phyloP scores from a whole-genome alignment of 495 filamentous ascomycete genomes.

The Tuber magnatum region DNA sequence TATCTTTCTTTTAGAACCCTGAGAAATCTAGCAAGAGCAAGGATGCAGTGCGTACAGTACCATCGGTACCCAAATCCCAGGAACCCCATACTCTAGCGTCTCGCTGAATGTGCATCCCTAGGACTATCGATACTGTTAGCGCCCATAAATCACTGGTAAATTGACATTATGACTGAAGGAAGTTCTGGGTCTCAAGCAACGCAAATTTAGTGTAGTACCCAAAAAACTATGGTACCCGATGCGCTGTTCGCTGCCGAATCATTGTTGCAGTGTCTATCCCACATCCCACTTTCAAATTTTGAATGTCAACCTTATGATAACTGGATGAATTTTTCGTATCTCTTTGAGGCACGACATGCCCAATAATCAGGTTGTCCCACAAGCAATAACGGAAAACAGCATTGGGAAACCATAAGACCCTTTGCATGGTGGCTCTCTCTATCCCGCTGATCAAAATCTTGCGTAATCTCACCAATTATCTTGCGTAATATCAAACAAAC shows the following conservation, averaged over 20 bases:
- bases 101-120: not conserved
- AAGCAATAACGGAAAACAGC: not conserved
- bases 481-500: not conserved
- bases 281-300: not conserved
- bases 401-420: not conserved
- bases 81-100: not conserved
- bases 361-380: not conserved
- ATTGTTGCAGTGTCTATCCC: not conserved
- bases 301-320: not conserved
- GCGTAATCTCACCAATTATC: not conserved
- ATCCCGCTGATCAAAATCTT: not conserved
- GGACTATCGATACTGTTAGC: not conserved
- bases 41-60: not conserved
- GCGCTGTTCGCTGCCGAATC: not conserved
- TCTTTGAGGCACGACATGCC: not conserved
- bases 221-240: not conserved
- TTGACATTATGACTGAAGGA: not conserved
- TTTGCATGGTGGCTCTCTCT: not conserved
- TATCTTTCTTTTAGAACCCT: not conserved
- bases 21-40: not conserved
- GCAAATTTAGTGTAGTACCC: too few relatives aligned
- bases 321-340: not conserved
- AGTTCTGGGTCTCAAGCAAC: not conserved
- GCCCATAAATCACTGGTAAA: not conserved
- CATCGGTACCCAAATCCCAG: not conserved